Conservation (phyloP, 192 early-diverging fungal genomes). For the Linnemannia zychae region DNA sequence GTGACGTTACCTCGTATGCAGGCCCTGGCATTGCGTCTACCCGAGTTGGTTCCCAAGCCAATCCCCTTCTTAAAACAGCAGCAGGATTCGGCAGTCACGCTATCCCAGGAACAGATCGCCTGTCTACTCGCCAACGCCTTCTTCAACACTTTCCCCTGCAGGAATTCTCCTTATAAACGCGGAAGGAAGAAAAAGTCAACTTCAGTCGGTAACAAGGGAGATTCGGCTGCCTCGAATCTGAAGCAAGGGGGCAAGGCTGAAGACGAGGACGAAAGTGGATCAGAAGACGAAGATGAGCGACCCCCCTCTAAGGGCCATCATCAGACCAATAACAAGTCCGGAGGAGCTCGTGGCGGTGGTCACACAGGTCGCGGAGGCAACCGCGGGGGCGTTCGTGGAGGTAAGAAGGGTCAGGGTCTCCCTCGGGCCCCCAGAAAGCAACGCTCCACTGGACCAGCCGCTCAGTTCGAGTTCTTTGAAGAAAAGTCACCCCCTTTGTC, state of each 20-base stretch:
- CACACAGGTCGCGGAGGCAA: slow-evolving; percentile 14
- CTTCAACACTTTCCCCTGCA: slow-evolving; percentile 48
- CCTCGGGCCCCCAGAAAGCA: slow-evolving; percentile 32
- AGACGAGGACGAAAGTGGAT: slow-evolving; percentile 17
- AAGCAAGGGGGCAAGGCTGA: slow-evolving; percentile 13
- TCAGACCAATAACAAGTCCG: slow-evolving; percentile 4
- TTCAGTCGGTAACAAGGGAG: neutral
- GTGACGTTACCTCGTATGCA: slow-evolving; percentile 45
- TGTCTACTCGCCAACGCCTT: slow-evolving; percentile 50
- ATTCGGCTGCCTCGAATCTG: neutral
- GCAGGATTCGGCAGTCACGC: slow-evolving; percentile 45
- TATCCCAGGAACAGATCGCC: slow-evolving; percentile 54
- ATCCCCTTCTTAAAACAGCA: slow-evolving; percentile 49
- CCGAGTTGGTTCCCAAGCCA: slow-evolving; percentile 34
- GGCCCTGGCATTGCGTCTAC: slow-evolving; percentile 34
- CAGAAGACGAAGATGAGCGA: slow-evolving; percentile 6
- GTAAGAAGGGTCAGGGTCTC: slow-evolving; percentile 9
- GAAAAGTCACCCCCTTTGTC: neutral
- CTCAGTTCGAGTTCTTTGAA: slow-evolving; percentile 47
- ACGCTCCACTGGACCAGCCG: slow-evolving; percentile 23
- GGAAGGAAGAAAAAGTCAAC: slow-evolving; percentile 24
- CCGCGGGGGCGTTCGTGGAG: slow-evolving; percentile 9
- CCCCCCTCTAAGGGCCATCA: neutral
- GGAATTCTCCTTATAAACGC: slow-evolving; percentile 35
- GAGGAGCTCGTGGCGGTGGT: neutral